Conservation (phyloP, 139 green algal species). For the Cymbomonas tetramitiformis region DNA sequence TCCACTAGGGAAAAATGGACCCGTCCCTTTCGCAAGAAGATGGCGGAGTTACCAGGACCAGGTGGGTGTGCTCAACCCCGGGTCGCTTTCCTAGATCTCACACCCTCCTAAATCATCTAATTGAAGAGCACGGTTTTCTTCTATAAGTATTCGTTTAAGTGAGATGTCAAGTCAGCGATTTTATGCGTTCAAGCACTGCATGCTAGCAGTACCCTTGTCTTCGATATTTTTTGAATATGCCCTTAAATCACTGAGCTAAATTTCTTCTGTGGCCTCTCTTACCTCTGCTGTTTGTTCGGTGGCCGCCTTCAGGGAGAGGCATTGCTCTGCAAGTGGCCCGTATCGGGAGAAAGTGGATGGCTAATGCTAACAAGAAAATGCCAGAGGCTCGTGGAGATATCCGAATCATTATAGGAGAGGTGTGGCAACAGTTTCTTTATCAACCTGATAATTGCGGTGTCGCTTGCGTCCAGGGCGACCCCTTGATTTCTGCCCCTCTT, state of each 20-base stretch:
- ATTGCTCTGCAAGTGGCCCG: background rate
- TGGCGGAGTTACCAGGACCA: background rate
- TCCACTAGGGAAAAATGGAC: constrained; percentile 62
- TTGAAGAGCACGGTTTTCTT: too few species aligned
- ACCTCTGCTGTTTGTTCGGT: too few species aligned
- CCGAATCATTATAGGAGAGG: constrained; percentile 7
- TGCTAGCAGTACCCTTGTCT: background rate
- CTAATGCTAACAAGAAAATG: background rate
- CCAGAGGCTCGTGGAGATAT: constrained; percentile 10
- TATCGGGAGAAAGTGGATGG: background rate
- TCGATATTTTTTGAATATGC: background rate
- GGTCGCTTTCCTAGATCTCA: background rate
- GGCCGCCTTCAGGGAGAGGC: too few species aligned
- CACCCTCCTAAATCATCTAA: background rate
- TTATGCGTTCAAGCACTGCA: background rate
- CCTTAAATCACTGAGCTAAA: too few species aligned
- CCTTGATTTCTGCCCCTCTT: too few species aligned
- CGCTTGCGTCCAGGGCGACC: too few species aligned
- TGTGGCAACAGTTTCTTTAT: too few species aligned
- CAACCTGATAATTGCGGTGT: too few species aligned
- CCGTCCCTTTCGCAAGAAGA: constrained; percentile 41
- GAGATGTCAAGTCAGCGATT: background rate
- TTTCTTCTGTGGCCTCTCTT: too few species aligned
- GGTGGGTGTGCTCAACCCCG: background rate
- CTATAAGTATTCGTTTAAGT: background rate